A percentile compares a stretch with the other conserved stretches of the same genome.
These are phyloP conservation scores for Fusarium sororula DNA, from an alignment of 2,329 filamentous ascomycete genomes.

Conservation along the genomic window DNA sequence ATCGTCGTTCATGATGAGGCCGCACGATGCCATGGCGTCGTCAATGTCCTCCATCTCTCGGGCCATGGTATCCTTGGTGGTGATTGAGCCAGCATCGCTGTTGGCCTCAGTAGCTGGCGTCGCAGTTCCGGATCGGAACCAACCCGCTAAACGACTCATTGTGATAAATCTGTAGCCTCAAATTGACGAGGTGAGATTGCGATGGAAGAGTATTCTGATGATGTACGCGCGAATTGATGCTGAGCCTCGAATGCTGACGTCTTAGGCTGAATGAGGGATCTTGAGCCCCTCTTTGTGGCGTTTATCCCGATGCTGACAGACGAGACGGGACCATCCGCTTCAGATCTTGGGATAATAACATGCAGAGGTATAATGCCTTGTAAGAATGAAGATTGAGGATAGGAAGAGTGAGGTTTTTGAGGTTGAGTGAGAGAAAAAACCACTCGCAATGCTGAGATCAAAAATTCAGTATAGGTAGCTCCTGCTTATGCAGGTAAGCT, in stretches of 20 bases:
- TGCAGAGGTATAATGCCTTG: not conserved
- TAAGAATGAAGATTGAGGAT: not conserved
- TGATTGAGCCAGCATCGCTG: constrained; percentile 42
- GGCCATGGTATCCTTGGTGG: constrained; percentile 43
- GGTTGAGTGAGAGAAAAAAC: constrained; percentile 18
- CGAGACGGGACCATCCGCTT: not conserved
- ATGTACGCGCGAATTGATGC: not conserved
- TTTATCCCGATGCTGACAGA: not conserved
- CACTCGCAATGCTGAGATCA: constrained; percentile 10
- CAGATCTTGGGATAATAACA: not conserved
- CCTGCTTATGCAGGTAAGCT: constrained; percentile 2
- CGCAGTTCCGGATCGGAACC: constrained; percentile 57
- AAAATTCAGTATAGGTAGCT: constrained; percentile 4
- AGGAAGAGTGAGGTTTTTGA: not conserved
- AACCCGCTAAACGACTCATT: constrained; percentile 61
- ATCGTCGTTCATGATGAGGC: constrained; percentile 87
- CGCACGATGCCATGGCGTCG: constrained; percentile 70
- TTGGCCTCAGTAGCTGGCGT: constrained; percentile 43
- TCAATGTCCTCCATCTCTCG: constrained; percentile 64
- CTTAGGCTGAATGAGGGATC: constrained; percentile 28
- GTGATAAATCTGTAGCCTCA: not conserved
- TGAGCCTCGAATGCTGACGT: constrained; percentile 37
- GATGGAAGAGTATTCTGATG: not conserved
- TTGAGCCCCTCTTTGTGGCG: constrained; percentile 35
- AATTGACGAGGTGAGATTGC: not conserved